Evolutionary conservation across 805 yeast genomes (phyloP).

Genomic region (Tetrapisispora namnaoensis): DNA sequence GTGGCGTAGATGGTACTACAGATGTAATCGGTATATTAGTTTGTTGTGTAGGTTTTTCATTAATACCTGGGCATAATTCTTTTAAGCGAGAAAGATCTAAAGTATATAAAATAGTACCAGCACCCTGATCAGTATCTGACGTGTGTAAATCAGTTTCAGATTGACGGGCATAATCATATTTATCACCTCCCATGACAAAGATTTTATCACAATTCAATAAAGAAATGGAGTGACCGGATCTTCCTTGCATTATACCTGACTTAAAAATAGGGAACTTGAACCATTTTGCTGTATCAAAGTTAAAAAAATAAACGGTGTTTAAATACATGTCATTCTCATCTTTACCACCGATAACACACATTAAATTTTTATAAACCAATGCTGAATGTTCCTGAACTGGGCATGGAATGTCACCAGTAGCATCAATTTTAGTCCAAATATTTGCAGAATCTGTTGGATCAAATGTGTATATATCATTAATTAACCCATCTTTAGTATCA

Average conservation of each 20-base stretch:
- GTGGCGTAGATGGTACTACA: not conserved
- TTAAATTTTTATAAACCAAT: slow-evolving; percentile 61
- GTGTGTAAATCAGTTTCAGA: slow-evolving; percentile 43
- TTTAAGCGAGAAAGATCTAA: slow-evolving; percentile 41
- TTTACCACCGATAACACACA: slow-evolving; percentile 88
- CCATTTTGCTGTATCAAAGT: slow-evolving; percentile 65
- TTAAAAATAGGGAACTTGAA: slow-evolving; percentile 42
- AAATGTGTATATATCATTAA: slow-evolving; percentile 70
- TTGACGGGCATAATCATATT: slow-evolving; percentile 50
- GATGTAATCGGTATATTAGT: not conserved
- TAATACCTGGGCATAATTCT: slow-evolving; percentile 32
- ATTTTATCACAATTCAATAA: slow-evolving; percentile 56
- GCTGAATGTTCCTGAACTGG: slow-evolving; percentile 91
- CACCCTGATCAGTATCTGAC: slow-evolving; percentile 42
- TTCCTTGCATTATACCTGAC: slow-evolving; percentile 56
- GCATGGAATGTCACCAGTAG: slow-evolving; percentile 52
- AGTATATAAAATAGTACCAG: slow-evolving; percentile 52
- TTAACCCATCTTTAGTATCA: slow-evolving; percentile 60
- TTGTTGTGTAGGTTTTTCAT: slow-evolving; percentile 6
- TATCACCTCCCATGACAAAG: slow-evolving; percentile 87
- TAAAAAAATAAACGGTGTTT: slow-evolving; percentile 62
- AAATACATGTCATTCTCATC: slow-evolving; percentile 60
- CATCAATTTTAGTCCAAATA: slow-evolving; percentile 61
- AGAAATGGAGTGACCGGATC: slow-evolving; percentile 88
- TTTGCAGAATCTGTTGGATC: slow-evolving; percentile 46